phyloP scores from a whole-genome alignment of 2,329 filamentous ascomycete genomes.

The Phialemonium atrogriseum region DNA sequence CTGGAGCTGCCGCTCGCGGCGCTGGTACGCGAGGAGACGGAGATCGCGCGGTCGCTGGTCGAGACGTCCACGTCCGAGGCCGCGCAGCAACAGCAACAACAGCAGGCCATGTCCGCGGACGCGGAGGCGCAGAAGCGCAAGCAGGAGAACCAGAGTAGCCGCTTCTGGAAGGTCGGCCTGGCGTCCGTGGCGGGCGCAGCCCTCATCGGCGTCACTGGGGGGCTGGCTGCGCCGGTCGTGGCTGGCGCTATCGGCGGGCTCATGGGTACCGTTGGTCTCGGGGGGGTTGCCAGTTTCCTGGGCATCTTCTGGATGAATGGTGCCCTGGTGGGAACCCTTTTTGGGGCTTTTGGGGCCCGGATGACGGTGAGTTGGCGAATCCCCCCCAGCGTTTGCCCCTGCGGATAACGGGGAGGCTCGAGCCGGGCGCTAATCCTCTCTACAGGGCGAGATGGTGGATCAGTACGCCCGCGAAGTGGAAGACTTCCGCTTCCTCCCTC shows the following conservation, averaged over 20 bases:
- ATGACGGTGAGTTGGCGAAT: slow-evolving; percentile 44
- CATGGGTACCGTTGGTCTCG: slow-evolving; percentile 78
- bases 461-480: slow-evolving; percentile 80
- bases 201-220: slow-evolving; percentile 84
- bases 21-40: slow-evolving; percentile 62
- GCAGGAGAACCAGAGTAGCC: slow-evolving; percentile 59
- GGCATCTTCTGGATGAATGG: slow-evolving; percentile 81
- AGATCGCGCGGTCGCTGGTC: slow-evolving; percentile 68
- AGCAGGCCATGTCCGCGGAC: slow-evolving; percentile 57
- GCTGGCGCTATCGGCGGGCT: slow-evolving; percentile 78
- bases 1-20: slow-evolving; percentile 53
- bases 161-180: slow-evolving; percentile 86
- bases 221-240: slow-evolving; percentile 80
- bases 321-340: slow-evolving; percentile 76
- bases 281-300: slow-evolving; percentile 77
- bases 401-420: no score
- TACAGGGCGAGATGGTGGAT: slow-evolving; percentile 76
- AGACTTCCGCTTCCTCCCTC: slow-evolving; percentile 71
- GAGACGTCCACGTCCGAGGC: slow-evolving; percentile 47
- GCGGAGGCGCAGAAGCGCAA: slow-evolving; percentile 66
- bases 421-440: not conserved
- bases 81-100: slow-evolving; percentile 20
- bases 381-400: no score
- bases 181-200: slow-evolving; percentile 84
- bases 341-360: slow-evolving; percentile 80